Base-by-base conservation (phyloP, 306 rosid species). In the Pueraria montana region DNA sequence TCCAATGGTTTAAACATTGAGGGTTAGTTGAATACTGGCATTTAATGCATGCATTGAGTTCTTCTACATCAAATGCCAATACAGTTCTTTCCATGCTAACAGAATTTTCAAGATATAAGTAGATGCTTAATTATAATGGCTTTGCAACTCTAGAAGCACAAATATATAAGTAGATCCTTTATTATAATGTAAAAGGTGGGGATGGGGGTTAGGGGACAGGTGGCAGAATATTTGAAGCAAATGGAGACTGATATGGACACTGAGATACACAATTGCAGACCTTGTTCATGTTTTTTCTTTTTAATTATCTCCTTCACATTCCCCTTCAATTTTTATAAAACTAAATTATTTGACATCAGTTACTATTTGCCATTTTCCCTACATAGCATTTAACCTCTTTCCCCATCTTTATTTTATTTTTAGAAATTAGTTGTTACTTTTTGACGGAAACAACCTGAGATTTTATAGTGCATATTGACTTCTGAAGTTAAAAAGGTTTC, bases 331-430 rank as follows among this genome's bases (percentile, higher is more conserved):
- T 59, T 59, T 59, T 59, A 24, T 12, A 62, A 62, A 8, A 62
- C 68, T 62, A 75, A 36, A 76, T 58, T 76, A 48, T 59, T 42
- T 76, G 6, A 27, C 80, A 76, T 8, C 11, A 59, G 24, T 76
- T 24, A 40, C 46, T 26, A n/a, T 24, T 14, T 59, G 70, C 18
- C 71, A 42, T 42, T 59, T 42, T 45, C 2, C 24, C 24, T 24
- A 16, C 45, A 30, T 77, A 62, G 73, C 34, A 77, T 18, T 18
- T 63, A n/a, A 78, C 49, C 53, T 14, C 74, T 78, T 42, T 13
- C 17, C 50, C 81, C 18, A 26, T 61, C 6, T 64, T 78, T 49
- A 34, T 26, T 27, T 27, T 7, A 62, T 32, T 46, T 62, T 30
- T 27, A 11, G 30, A 65, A 49, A 48, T 21, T 34, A 40, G 42